Evolutionary conservation across 106 monocot species (phyloP).

Genomic region (Xerophyta viscosa): DNA sequence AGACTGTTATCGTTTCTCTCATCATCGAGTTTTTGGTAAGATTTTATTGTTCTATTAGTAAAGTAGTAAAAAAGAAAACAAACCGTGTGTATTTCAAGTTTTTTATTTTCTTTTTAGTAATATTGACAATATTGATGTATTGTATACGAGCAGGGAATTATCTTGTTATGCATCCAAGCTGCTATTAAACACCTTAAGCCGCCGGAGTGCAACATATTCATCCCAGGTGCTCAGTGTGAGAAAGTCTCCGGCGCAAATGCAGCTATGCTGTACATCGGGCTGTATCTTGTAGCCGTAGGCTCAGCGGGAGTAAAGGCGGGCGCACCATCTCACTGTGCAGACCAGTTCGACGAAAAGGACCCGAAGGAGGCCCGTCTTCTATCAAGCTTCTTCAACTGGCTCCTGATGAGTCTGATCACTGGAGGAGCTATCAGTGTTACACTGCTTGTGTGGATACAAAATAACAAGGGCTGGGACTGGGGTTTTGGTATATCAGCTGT

Average conservation of each 20-base stretch:
- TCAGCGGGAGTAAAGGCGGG: constrained; percentile 17
- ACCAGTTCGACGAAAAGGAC: constrained; percentile 28
- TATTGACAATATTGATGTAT: no score
- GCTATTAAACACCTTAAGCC: no score
- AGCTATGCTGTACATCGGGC: constrained; percentile 15
- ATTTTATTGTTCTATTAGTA: no score
- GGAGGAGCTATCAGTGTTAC: constrained; percentile 23
- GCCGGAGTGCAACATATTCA: no score
- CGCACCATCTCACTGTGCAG: constrained; percentile 22
- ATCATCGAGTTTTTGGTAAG: no score
- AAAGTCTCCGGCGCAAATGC: background rate
- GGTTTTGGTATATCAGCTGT: constrained; percentile 8
- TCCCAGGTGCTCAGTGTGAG: no score
- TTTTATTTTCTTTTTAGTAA: no score
- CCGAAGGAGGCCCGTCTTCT: background rate
- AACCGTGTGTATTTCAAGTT: no score
- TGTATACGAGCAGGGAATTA: no score
- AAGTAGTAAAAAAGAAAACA: no score
- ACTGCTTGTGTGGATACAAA: constrained; percentile 23
- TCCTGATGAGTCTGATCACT: constrained; percentile 21
- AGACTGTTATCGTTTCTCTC: no score
- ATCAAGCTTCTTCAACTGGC: constrained; percentile 28
- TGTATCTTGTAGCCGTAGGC: constrained; percentile 20
- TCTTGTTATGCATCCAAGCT: no score
- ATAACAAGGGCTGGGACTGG: constrained; percentile 20